Percentiles rank a stretch among this genome's conserved stretches.
phyloP scores from a whole-genome alignment of 2,329 filamentous ascomycete genomes.

The Aureobasidium sp. region DNA sequence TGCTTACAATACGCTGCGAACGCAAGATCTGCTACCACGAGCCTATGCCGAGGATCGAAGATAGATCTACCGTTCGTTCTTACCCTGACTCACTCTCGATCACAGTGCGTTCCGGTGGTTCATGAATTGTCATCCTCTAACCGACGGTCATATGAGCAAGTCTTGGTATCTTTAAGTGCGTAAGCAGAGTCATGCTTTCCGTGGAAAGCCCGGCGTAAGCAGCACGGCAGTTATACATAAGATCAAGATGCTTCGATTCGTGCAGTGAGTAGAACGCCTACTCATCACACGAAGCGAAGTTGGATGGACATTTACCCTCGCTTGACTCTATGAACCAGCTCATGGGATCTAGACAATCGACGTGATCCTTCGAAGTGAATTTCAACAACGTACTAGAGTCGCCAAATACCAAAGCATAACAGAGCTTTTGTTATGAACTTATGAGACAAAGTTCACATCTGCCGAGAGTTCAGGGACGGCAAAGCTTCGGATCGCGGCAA shows the following conservation, averaged over 20 bases:
- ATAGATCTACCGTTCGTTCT: neutral
- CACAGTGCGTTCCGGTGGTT: neutral
- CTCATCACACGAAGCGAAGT: neutral
- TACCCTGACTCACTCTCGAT: neutral
- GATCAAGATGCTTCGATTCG: too few species aligned
- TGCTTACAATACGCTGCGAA: neutral
- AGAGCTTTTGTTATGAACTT: neutral
- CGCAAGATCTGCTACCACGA: neutral
- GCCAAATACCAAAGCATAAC: too few species aligned
- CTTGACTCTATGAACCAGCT: neutral
- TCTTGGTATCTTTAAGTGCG: neutral
- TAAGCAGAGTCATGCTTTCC: neutral
- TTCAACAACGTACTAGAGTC: neutral
- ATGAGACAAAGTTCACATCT: neutral
- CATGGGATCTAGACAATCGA: neutral
- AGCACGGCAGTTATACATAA: neutral
- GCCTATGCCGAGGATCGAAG: neutral
- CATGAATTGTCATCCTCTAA: slow-evolving; percentile 4
- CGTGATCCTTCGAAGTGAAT: neutral
- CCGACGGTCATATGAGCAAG: neutral
- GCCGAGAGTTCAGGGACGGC: neutral
- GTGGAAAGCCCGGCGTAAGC: slow-evolving; percentile 1
- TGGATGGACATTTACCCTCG: neutral
- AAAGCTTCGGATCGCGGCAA: slow-evolving; percentile 13
- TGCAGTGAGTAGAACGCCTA: neutral